Conservation (phyloP, 78 protist genomes). For the Acrasis kona region DNA sequence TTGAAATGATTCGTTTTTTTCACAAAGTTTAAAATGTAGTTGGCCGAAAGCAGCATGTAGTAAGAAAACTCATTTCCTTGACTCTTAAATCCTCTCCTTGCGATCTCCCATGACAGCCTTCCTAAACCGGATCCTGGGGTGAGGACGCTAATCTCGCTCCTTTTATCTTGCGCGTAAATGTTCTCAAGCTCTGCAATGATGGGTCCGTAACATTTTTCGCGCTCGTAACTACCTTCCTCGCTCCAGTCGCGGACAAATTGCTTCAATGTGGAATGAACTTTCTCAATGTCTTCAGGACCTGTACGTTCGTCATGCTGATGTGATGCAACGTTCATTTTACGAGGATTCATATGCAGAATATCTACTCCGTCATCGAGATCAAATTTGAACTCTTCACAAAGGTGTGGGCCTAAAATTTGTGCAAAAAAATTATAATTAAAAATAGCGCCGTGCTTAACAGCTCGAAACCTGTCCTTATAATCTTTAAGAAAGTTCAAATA, state of each 20-base stretch:
- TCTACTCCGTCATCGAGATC: background rate
- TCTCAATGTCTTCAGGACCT: constrained; percentile 8
- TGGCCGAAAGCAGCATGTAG: constrained; percentile 53
- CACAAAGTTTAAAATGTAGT: constrained; percentile 42
- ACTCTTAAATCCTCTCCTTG: constrained; percentile 9
- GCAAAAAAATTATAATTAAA: background rate
- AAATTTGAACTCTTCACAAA: background rate
- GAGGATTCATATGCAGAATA: background rate
- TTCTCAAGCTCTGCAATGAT: constrained; percentile 11
- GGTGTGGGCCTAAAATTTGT: background rate
- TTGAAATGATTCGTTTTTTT: background rate
- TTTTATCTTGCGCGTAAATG: background rate
- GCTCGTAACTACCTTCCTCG: constrained; percentile 48
- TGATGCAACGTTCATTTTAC: too few species aligned
- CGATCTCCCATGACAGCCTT: constrained; percentile 58
- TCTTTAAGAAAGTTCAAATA: background rate
- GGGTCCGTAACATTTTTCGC: constrained; percentile 26
- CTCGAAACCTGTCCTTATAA: background rate
- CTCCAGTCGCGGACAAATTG: constrained; percentile 55
- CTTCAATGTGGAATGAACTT: constrained; percentile 19
- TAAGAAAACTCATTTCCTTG: constrained; percentile 65
- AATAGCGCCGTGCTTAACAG: background rate
- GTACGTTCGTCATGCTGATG: background rate
- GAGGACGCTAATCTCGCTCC: constrained; percentile 19
- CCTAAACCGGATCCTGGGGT: constrained; percentile 78